Evolutionary conservation across 305 asterid species (phyloP).

Genomic region (Salvia sclarea): DNA sequence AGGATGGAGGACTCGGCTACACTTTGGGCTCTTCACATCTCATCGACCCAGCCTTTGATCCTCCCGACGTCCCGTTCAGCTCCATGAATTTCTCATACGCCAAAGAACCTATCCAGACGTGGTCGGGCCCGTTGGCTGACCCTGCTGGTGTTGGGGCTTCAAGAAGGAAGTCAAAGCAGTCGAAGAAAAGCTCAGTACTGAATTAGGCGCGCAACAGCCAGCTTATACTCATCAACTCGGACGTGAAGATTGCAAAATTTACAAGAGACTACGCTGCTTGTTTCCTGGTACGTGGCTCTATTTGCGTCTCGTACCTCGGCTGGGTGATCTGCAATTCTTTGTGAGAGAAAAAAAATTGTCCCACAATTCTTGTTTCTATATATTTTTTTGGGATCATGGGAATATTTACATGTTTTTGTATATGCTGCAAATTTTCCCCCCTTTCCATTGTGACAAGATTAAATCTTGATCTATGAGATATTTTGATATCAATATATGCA

Average conservation of each 20-base stretch:
- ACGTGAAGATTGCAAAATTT: constrained; percentile 17
- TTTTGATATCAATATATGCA: constrained; percentile 18
- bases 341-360: constrained; percentile 36
- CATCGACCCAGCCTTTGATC: constrained; percentile 57
- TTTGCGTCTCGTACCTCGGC: constrained; percentile 21
- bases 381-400: constrained; percentile 40
- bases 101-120: constrained; percentile 72
- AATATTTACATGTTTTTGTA: constrained; percentile 38
- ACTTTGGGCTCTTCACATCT: constrained; percentile 60
- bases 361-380: constrained; percentile 36
- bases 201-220: constrained; percentile 33
- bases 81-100: constrained; percentile 79
- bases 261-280: background rate
- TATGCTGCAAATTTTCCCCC: constrained; percentile 31
- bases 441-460: constrained; percentile 8
- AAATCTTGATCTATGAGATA: constrained; percentile 23
- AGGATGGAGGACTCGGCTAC: constrained; percentile 80
- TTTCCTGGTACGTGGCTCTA: background rate
- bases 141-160: constrained; percentile 51
- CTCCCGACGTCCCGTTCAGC: constrained; percentile 68
- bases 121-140: constrained; percentile 87
- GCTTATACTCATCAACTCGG: constrained; percentile 22
- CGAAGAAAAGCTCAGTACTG: constrained; percentile 50
- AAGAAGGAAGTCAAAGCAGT: constrained; percentile 55
- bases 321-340: constrained; percentile 26